Conservation (phyloP, 345 rosid species). For the Rhodomyrtus tomentosa region DNA sequence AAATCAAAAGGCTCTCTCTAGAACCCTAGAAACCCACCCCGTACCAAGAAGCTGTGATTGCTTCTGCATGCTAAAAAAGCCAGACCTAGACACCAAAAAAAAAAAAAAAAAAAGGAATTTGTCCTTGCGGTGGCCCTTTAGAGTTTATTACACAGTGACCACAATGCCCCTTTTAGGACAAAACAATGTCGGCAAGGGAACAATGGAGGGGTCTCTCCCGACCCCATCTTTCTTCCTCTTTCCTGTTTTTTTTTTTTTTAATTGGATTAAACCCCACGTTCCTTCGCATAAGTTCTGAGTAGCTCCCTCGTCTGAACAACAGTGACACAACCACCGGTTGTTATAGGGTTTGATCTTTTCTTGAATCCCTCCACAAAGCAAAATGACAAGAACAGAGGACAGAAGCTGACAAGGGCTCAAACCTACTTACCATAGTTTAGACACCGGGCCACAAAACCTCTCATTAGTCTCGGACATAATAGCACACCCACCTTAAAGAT, state of each 20-base stretch:
- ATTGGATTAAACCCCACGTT: neutral
- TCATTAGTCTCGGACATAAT: neutral
- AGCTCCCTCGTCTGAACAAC: neutral
- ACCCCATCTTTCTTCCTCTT: neutral
- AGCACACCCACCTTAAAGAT: neutral
- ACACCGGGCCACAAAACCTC: neutral
- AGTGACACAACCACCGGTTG: constrained; percentile 15
- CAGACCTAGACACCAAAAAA: neutral
- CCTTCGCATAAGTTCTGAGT: neutral
- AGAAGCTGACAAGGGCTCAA: constrained; percentile 7
- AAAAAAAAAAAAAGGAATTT: neutral
- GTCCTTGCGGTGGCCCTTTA: neutral
- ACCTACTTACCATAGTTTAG: neutral
- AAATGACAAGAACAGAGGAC: constrained; percentile 11
- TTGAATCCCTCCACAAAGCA: constrained; percentile 1
- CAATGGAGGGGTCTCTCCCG: neutral
- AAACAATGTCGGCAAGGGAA: constrained; percentile 1
- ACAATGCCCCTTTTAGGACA: neutral
- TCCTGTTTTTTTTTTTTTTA: neutral
- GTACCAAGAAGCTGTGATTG: neutral
- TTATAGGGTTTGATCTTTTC: neutral
- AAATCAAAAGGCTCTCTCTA: neutral
- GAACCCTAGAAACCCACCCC: neutral
- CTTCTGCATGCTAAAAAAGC: neutral
- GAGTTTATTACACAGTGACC: neutral